These are phyloP conservation scores for Cucumis hystrix DNA, from an alignment of 306 rosid genomes.

Conservation along the genomic window DNA sequence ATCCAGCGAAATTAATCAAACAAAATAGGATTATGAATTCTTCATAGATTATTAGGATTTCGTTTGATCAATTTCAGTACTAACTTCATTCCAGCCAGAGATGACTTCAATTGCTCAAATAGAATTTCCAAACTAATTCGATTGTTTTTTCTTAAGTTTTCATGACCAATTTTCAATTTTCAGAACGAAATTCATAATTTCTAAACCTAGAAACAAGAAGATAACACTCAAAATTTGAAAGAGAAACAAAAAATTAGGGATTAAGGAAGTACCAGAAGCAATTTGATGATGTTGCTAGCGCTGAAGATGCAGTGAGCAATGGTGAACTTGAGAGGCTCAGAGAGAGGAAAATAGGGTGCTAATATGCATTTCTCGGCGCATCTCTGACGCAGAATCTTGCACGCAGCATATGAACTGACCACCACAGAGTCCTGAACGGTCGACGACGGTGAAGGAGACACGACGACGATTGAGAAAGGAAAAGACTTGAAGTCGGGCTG, in stretches of 20 bases:
- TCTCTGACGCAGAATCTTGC: constrained; percentile 12
- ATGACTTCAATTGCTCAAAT: no score
- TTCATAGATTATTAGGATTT: no score
- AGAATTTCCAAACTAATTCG: no score
- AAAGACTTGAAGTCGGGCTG: not conserved
- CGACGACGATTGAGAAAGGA: not conserved
- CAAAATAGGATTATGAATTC: no score
- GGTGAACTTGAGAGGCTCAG: constrained; percentile 12
- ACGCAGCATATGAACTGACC: constrained; percentile 9
- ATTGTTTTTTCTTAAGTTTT: no score
- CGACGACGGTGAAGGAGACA: not conserved
- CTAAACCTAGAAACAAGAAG: no score
- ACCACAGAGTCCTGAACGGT: not conserved
- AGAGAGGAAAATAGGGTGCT: constrained; percentile 13
- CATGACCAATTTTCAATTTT: no score
- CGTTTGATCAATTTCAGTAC: no score
- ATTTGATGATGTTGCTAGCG: constrained; percentile 15
- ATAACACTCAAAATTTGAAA: not conserved
- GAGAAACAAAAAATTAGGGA: not conserved
- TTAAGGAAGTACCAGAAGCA: no score
- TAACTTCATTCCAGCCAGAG: no score
- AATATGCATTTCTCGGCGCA: constrained; percentile 11
- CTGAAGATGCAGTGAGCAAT: constrained; percentile 12
- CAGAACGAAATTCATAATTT: no score
- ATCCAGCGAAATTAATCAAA: no score